Conservation (phyloP, 1,284 basidiomycete genomes). For the Volvariella volvacea region DNA sequence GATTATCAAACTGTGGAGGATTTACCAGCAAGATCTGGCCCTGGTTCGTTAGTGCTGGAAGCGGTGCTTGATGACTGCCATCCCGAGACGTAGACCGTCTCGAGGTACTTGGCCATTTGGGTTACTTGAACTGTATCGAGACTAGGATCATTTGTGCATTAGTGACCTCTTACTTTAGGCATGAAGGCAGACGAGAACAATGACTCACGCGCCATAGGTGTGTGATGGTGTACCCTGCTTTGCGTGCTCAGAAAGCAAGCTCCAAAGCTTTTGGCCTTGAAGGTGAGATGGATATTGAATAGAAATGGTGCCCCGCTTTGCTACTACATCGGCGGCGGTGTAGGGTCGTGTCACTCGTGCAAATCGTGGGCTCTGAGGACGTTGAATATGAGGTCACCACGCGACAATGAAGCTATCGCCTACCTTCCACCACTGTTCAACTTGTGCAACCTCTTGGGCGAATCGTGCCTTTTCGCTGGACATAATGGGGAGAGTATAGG, state of each 20-base stretch:
- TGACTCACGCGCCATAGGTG: slow-evolving; percentile 94
- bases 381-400: background rate
- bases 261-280: slow-evolving; percentile 86
- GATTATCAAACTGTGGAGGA: slow-evolving; percentile 5
- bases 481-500: slow-evolving; percentile 38
- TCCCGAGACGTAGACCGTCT: slow-evolving; percentile 97
- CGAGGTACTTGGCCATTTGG: slow-evolving; percentile 98
- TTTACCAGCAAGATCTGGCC: slow-evolving; percentile 92
- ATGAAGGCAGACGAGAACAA: background rate
- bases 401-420: slow-evolving; percentile 13
- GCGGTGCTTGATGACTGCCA: slow-evolving; percentile 96
- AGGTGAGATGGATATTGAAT: slow-evolving; percentile 85
- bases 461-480: slow-evolving; percentile 61
- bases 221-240: slow-evolving; percentile 75
- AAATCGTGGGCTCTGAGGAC: slow-evolving; percentile 75
- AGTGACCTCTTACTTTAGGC: slow-evolving; percentile 1
- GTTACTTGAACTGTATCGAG: slow-evolving; percentile 97
- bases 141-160: slow-evolving; percentile 29
- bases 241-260: slow-evolving; percentile 60
- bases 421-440: slow-evolving; percentile 94
- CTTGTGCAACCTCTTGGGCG: slow-evolving; percentile 74
- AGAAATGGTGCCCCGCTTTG: slow-evolving; percentile 86
- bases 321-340: slow-evolving; percentile 88
- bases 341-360: slow-evolving; percentile 83
- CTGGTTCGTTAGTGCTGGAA: slow-evolving; percentile 89